Percentiles rank a stretch among this genome's conserved stretches.
These are phyloP conservation scores for Clonostachys rosea DNA, from an alignment of 2,329 filamentous ascomycete species.

Conservation along the genomic window DNA sequence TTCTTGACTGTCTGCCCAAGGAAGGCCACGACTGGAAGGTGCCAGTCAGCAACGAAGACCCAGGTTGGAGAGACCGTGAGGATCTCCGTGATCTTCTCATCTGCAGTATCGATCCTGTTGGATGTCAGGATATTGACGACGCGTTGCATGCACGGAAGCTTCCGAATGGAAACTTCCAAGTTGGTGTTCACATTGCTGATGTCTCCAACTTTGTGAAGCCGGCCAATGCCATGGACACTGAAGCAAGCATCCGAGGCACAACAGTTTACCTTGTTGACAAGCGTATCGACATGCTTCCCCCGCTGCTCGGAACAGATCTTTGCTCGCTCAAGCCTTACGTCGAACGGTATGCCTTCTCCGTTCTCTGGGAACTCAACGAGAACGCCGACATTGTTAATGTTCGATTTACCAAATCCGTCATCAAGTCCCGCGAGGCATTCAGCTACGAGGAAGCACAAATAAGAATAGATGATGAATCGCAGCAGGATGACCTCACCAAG, in stretches of 20 bases:
- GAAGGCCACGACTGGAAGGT: constrained; percentile 96
- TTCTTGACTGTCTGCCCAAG: constrained; percentile 84
- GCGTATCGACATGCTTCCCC: constrained; percentile 98
- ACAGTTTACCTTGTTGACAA: constrained; percentile 98
- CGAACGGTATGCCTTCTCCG: constrained; percentile 86
- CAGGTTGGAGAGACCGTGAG: constrained; percentile 79
- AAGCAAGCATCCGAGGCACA: constrained; percentile 89
- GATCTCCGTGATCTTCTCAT: constrained; percentile 84
- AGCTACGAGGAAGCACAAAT: constrained; percentile 96
- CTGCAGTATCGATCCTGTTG: constrained; percentile 94
- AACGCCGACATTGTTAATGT: constrained; percentile 80
- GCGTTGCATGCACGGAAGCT: constrained; percentile 82
- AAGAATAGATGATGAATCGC: constrained; percentile 83
- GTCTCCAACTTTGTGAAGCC: constrained; percentile 99
- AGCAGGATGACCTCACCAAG: constrained; percentile 82
- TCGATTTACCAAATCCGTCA: constrained; percentile 97
- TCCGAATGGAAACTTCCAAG: constrained; percentile 90
- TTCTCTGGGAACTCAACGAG: constrained; percentile 82
- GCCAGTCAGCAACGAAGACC: constrained; percentile 71
- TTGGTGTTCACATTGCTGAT: constrained; percentile 97
- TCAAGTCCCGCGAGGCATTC: constrained; percentile 93
- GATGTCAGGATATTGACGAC: constrained; percentile 98
- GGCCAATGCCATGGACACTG: constrained; percentile 93
- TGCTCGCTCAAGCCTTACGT: constrained; percentile 97
- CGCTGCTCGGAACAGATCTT: constrained; percentile 90